Evolutionary conservation across 345 rosid species (phyloP), one percentile per base, ranked within the genome.

Genomic region (Acer campestre): DNA sequence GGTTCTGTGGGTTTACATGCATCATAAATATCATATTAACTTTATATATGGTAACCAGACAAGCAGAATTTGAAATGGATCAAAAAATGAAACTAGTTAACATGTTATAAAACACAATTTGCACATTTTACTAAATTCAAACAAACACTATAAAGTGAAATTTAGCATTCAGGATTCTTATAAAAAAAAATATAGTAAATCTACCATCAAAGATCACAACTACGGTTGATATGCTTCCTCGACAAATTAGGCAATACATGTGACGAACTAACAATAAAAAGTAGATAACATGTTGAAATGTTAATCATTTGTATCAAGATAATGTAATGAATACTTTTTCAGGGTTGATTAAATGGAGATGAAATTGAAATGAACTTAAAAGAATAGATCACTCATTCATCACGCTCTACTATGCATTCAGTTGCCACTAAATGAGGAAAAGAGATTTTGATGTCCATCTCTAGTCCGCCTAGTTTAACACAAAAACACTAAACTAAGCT

Each of bases 91-190:
- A 62, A 42, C 46, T 42, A 42, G 11, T 42, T 42, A 42, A 42
- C 46, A 42, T 8, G 29, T 59, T 38, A 61, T 18, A 31, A 56
- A 31, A 16, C 10, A 71, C 49, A 35, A 13, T 71, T 55, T 71
- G 75, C 75, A n/a, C 49, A 10, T 9, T 71, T 16, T 18, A 71
- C 17, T 35, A 6, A 16, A n/a, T 59, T 40, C 75, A 72, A 20
- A 40, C 35, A 1, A 6, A 38, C 74, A 70, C 17, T 12, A 31
- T 40, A 56, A 11, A 1, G 38, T 23, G 25, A 71, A 71, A 10
- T 29, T 71, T 14, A 55, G n/a, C 2, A 56, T 71, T 71, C 27
- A 1, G 18, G 10, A 6, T 55, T 6, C n/a, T 6, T n/a, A 2
- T 23, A 31, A 38, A 11, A 35, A 35, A 71, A 35, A 5, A 55